A percentile compares a stretch with the other conserved stretches of the same genome.
Evolutionary conservation across 768 basidiomycete species (phyloP).

Genomic region (Serendipita sp.): DNA sequence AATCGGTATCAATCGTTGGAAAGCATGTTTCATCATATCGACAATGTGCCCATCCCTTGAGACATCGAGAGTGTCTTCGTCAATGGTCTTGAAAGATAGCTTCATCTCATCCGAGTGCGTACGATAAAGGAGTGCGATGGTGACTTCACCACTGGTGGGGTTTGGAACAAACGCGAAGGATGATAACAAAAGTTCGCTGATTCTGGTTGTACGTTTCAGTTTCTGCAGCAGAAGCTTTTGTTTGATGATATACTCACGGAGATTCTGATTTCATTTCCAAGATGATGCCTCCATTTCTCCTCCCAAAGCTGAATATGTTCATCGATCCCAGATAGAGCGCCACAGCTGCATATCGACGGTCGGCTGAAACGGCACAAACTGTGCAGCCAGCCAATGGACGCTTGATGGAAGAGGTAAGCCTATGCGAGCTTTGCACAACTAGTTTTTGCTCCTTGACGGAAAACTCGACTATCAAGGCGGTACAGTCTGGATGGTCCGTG

Average conservation of each 20-base stretch:
- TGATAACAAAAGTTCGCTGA: not conserved
- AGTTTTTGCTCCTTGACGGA: not conserved
- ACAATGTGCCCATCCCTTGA: not conserved
- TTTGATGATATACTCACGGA: not conserved
- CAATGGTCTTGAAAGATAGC: not conserved
- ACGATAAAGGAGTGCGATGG: not conserved
- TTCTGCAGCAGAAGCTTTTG: not conserved
- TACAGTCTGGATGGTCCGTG: slow-evolving; percentile 4
- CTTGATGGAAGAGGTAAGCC: not conserved
- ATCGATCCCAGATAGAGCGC: not conserved
- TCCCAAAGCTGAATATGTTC: not conserved
- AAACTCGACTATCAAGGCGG: not conserved
- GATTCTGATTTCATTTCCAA: not conserved
- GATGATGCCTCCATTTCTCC: not conserved
- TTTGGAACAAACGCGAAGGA: not conserved
- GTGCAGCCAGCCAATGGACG: not conserved
- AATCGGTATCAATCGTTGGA: not conserved
- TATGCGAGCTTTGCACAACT: not conserved
- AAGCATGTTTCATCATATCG: no score
- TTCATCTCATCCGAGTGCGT: not conserved
- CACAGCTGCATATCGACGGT: slow-evolving; percentile 1
- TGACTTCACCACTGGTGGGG: not conserved
- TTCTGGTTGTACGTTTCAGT: not conserved
- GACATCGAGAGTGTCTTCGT: not conserved
- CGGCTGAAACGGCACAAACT: not conserved